These are phyloP conservation scores for Aureobasidium sp. DNA, from an alignment of 2,329 filamentous ascomycete species.

Conservation along the genomic window DNA sequence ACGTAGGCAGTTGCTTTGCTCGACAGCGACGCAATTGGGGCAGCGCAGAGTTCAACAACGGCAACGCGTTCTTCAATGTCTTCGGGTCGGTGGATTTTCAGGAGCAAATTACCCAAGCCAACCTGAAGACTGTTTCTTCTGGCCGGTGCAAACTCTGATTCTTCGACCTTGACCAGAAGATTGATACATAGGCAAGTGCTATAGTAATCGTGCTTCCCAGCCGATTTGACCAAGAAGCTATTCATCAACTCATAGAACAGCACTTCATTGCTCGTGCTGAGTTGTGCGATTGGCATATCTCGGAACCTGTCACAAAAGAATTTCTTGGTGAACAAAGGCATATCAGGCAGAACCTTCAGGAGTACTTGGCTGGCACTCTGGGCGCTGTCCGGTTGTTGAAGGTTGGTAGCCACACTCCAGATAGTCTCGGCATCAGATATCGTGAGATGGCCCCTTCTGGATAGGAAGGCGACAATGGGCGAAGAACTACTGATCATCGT, in stretches of 20 bases:
- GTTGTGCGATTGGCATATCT: neutral
- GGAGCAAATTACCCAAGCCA: neutral
- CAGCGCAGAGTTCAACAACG: neutral
- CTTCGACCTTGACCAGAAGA: neutral
- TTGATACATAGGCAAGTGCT: neutral
- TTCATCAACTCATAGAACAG: neutral
- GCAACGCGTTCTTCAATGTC: neutral
- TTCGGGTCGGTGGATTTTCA: neutral
- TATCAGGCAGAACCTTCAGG: conserved; percentile 40
- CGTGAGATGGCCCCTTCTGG: conserved; percentile 69
- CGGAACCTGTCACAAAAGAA: conserved; percentile 61
- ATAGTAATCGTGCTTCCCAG: neutral
- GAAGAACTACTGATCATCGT: conserved; percentile 75
- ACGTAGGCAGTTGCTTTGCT: neutral
- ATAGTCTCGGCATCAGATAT: conserved; percentile 67
- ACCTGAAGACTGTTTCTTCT: neutral
- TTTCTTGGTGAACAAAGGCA: conserved; percentile 42
- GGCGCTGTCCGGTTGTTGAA: conserved; percentile 77
- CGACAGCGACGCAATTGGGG: neutral
- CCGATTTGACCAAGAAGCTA: neutral
- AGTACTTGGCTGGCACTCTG: conserved; percentile 71
- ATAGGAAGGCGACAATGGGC: conserved; percentile 81
- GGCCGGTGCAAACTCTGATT: neutral
- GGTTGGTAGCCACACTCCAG: conserved; percentile 75
- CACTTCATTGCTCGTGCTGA: neutral